Evolutionary conservation across 192 early-diverging fungal genomes (phyloP), one percentile per base, ranked within the genome.

Genomic region (Linnemannia exigua): DNA sequence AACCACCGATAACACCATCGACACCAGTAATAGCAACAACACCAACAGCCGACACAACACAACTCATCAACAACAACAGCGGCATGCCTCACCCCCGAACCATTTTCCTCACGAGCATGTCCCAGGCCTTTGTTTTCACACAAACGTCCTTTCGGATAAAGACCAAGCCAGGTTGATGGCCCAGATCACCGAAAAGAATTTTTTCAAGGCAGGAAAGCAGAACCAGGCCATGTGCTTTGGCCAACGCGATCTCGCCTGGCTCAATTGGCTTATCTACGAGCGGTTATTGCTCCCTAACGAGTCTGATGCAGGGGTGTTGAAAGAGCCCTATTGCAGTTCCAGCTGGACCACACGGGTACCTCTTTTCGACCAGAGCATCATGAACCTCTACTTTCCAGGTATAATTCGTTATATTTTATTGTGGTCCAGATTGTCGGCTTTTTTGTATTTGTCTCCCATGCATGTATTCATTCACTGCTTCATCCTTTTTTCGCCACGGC

Each of bases 151-250:
- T 17, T 74, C 84, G 2, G 35, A 86, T 41, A 63, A 71, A 31
- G 84, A 86, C 31, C 84, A 86, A 52, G 50, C 84, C 7, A 35
- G 37, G 1, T 36, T 86, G 16, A 86, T 86, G 77, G 73, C 47
- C 7, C 67, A 73, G n/a, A 80, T 86, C 75, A 86, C 78, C 1
- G 70, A 75, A 28, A 75, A 69, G n/a, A 79, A 86, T 48, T 77
- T 86, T 69, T 86, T 86, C 73, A 79, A 77, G 28, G 79, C 58
- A 8, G 84, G 84, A 9, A 63, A 77, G 20, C 84, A 80, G 63
- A 91, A 91, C 68, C 90, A 91, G 66, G 88, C 88, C 61, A 91
- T 91, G 90, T 78, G 81, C 35, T 91, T 90, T 85, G 90, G 90
- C 3, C 12, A 81, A 35, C 84, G 86, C 9, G 81, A 85, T 11